Evolutionary conservation across 805 yeast genomes (phyloP).

Genomic region (Wickerhamomyces silvicola): DNA sequence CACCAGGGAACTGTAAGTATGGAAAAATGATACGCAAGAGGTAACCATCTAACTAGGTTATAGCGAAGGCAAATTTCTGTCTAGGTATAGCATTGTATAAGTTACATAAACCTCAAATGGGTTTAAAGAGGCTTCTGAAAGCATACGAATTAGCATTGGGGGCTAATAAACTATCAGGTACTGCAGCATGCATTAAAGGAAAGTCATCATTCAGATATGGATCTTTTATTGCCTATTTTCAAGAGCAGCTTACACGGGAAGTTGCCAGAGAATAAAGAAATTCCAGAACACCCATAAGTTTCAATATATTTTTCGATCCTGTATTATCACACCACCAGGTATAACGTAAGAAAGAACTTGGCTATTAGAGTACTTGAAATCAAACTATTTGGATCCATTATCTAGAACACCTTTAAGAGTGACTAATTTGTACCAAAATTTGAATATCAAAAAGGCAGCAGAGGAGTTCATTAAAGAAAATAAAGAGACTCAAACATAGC

Average conservation of each 20-base stretch:
- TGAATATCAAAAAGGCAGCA: slow-evolving; percentile 34
- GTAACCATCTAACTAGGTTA: no score
- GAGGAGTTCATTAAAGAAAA: slow-evolving; percentile 18
- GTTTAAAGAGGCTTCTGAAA: slow-evolving; percentile 16
- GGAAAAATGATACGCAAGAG: no score
- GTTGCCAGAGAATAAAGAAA: slow-evolving; percentile 7
- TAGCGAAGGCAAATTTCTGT: slow-evolving; percentile 2
- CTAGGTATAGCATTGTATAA: slow-evolving; percentile 21
- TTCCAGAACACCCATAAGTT: slow-evolving; percentile 35
- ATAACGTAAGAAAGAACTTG: slow-evolving; percentile 35
- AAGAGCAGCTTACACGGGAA: neutral
- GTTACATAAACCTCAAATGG: slow-evolving; percentile 21
- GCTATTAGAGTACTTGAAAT: slow-evolving; percentile 30
- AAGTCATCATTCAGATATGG: slow-evolving; percentile 12
- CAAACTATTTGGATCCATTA: slow-evolving; percentile 34
- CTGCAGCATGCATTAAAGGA: slow-evolving; percentile 7
- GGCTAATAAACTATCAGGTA: slow-evolving; percentile 1
- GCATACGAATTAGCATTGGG: slow-evolving; percentile 25
- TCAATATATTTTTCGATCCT: slow-evolving; percentile 34
- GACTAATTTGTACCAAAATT: slow-evolving; percentile 33
- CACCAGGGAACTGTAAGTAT: slow-evolving; percentile 14
- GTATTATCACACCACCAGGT: slow-evolving; percentile 39
- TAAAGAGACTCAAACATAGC: neutral
- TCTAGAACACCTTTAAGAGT: slow-evolving; percentile 30
- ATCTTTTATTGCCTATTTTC: slow-evolving; percentile 5